Conservation (phyloP, 202 grass and related monocot genomes). For the Carex arenaria region DNA sequence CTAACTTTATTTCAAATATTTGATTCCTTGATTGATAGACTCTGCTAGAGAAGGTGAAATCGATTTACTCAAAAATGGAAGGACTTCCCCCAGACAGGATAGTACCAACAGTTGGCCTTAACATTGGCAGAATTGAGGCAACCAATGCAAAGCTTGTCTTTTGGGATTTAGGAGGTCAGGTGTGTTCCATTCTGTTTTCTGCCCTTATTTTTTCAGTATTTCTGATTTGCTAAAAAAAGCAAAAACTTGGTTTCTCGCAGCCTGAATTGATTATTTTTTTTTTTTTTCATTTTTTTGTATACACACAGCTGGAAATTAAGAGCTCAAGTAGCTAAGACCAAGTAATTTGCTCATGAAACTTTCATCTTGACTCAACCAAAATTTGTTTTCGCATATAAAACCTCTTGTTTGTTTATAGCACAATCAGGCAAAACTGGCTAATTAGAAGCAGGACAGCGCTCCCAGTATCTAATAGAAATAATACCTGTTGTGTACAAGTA, state of each 20-base stretch:
- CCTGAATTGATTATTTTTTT: neutral
- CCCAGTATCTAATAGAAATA: neutral
- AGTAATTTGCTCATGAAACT: neutral
- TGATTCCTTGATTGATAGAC: constrained; percentile 44
- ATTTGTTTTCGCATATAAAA: neutral
- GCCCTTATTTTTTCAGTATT: neutral
- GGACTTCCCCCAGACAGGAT: constrained; percentile 76
- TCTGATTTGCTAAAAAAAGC: neutral
- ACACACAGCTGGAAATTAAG: neutral
- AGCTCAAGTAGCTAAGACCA: neutral
- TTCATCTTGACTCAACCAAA: neutral
- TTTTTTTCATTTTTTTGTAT: too few relatives aligned
- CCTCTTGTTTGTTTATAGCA: neutral
- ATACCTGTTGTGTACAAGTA: neutral
- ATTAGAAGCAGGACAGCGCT: too few relatives aligned
- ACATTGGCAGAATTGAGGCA: constrained; percentile 94
- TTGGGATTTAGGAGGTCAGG: constrained; percentile 99
- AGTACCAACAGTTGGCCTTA: constrained; percentile 95
- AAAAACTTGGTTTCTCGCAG: neutral
- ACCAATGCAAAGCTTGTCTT: constrained; percentile 90
- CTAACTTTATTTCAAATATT: neutral
- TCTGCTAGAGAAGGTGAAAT: constrained; percentile 96
- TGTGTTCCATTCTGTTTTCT: constrained; percentile 28
- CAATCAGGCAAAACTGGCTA: neutral
- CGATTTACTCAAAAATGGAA: constrained; percentile 66